Evolutionary conservation across 2,329 filamentous ascomycete species (phyloP), one percentile per base, ranked within the genome.

Genomic region (Aureobasidium sp.): DNA sequence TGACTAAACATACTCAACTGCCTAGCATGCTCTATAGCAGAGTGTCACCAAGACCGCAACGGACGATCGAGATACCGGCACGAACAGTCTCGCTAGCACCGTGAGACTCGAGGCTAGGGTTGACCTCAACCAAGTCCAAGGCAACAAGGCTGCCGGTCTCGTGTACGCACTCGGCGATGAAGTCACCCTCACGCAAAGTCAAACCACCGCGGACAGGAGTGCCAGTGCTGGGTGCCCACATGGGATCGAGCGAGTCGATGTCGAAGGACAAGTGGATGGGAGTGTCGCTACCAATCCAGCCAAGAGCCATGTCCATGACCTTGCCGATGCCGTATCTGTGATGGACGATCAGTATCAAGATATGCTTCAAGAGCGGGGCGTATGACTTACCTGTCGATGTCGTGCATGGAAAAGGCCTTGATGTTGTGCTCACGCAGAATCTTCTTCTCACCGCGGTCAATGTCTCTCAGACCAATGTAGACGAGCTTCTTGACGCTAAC

Each of bases 231-330:
- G 94, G 94, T 42, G 94, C 94, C 88, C 91, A 97, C 82, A 91
- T 88, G 31, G 94, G 94, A 75, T 99, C 94, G 64, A 97, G 83
- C 27, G 92, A 94, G 75, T 99, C 94, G 68, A 99, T 91, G 73
- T 99, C 94, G 70, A 99, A 97, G 41, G 91, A 96, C 64, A 99
- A 84, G 76, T 99, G 94, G 72, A 99, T 97, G 45, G 94, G 94
- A 0, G 92, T 97, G 74, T 97, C 94, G 71, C 81, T 85, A 68
- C 94, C 94, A 67, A 97, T 96, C 79, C 97, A 92, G 36, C 88
- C 93, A 59, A 99, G 82, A n/a, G 93, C 93, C 93, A 97, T 96
- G 71, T 97, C 94, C 79, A 99, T 91, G 66, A 99, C 91, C 67
- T 88, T 88, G 61, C 94, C 94, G 70, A 99, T 99, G 51, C 94